phyloP scores from a whole-genome alignment of 176 grass and related monocot species.

The Musa itinerans region DNA sequence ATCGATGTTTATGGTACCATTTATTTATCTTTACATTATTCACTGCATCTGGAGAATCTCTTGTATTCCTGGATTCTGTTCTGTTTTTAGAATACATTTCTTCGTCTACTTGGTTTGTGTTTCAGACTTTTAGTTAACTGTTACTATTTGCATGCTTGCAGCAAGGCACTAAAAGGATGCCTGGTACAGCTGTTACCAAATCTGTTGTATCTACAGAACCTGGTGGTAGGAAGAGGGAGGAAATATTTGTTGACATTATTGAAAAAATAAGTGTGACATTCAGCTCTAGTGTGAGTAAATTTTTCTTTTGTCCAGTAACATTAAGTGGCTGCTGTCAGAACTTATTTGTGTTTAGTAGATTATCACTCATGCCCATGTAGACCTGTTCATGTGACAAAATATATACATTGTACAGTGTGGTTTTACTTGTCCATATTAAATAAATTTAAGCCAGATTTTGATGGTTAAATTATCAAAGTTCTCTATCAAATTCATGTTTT shows the following conservation, averaged over 20 bases:
- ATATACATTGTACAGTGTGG: neutral
- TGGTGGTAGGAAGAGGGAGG: slow-evolving; percentile 94
- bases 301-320: neutral
- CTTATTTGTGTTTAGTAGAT: neutral
- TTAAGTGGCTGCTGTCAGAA: neutral
- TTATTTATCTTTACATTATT: neutral
- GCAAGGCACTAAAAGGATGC: slow-evolving; percentile 98
- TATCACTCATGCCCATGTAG: neutral
- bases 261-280: slow-evolving; percentile 99
- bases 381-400: neutral
- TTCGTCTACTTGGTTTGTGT: neutral
- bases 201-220: slow-evolving; percentile 84
- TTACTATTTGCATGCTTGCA: slow-evolving; percentile 45
- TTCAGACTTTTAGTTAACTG: neutral
- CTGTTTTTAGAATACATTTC: neutral
- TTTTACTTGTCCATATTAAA: neutral
- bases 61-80: slow-evolving; percentile 4
- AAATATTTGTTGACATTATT: slow-evolving; percentile 99
- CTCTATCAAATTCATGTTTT: neutral
- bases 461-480: too few species aligned
- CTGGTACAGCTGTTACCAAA: slow-evolving; percentile 98
- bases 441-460: too few species aligned
- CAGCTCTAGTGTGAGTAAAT: slow-evolving; percentile 80
- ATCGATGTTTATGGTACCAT: slow-evolving; percentile 91
- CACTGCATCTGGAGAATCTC: neutral